Conservation (phyloP, 208 protist genomes). For the Wallacemonas sp. region DNA sequence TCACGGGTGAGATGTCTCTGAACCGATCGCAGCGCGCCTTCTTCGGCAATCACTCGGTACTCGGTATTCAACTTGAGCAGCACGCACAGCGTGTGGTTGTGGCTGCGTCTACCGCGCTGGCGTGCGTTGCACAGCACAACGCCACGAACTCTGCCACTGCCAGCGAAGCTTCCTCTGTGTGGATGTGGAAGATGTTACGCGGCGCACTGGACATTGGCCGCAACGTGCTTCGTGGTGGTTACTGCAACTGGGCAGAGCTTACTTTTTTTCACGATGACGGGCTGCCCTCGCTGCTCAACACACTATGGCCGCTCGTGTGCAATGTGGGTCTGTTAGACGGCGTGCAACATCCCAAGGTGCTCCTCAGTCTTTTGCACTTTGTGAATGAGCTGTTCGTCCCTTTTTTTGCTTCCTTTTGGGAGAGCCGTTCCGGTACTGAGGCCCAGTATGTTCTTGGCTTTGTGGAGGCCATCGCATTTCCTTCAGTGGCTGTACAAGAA, state of each 20-base stretch:
- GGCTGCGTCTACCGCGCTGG: slow-evolving; percentile 14
- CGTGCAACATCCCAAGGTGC: slow-evolving; percentile 40
- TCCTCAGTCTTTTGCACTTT: slow-evolving; percentile 26
- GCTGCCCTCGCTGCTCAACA: slow-evolving; percentile 28
- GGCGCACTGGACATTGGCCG: slow-evolving; percentile 32
- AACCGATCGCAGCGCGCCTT: slow-evolving; percentile 48
- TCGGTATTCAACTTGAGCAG: slow-evolving; percentile 29
- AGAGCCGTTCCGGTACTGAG: slow-evolving; percentile 22
- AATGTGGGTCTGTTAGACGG: slow-evolving; percentile 22
- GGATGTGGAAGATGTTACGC: slow-evolving; percentile 51
- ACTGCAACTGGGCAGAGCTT: slow-evolving; percentile 62
- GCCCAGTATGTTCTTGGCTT: slow-evolving; percentile 42
- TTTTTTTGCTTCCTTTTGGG: slow-evolving; percentile 56
- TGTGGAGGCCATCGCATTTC: slow-evolving; percentile 48
- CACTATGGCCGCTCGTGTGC: slow-evolving; percentile 40
- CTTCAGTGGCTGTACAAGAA: slow-evolving; percentile 1
- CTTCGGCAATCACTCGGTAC: slow-evolving; percentile 26
- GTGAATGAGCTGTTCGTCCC: slow-evolving; percentile 37
- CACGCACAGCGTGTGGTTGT: slow-evolving; percentile 22
- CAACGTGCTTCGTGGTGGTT: slow-evolving; percentile 52
- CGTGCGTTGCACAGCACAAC: neutral
- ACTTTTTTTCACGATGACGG: slow-evolving; percentile 48
- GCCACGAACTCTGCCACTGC: neutral
- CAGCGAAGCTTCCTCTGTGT: slow-evolving; percentile 14
- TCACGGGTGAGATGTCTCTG: slow-evolving; percentile 35